Percentiles rank a stretch among this genome's conserved stretches.
Conservation (phyloP, 78 protist species). For the Cavenderia fasciculata region DNA sequence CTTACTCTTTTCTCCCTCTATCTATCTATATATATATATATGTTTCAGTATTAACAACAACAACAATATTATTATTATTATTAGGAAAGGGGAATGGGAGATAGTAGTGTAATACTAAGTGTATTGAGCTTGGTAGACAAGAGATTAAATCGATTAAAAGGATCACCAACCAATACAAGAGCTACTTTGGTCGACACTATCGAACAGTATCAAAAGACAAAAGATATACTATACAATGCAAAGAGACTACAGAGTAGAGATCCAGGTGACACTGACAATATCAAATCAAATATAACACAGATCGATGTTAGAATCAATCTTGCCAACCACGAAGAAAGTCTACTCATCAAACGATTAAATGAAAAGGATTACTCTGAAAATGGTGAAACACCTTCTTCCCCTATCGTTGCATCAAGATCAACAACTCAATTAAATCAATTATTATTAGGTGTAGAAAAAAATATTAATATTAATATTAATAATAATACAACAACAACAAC, state of each 20-base stretch:
- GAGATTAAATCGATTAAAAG: slow-evolving; percentile 60
- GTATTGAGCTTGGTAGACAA: slow-evolving; percentile 61
- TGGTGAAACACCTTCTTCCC: neutral
- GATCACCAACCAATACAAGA: neutral
- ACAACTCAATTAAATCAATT: neutral
- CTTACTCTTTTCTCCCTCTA: too few species aligned
- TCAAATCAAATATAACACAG: slow-evolving; percentile 11
- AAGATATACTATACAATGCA: slow-evolving; percentile 51
- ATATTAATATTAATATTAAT: neutral
- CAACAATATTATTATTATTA: too few species aligned
- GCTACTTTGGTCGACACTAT: neutral
- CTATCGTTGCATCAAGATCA: neutral
- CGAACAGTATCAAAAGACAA: slow-evolving; percentile 43
- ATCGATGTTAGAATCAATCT: slow-evolving; percentile 29
- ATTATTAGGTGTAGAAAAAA: neutral
- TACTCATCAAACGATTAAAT: neutral
- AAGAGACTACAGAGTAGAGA: slow-evolving; percentile 21
- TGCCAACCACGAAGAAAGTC: neutral
- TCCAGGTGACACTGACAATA: neutral
- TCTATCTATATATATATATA: too few species aligned
- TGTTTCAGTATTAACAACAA: too few species aligned
- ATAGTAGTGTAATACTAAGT: slow-evolving; percentile 28
- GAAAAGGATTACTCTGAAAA: neutral
- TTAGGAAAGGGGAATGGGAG: too few species aligned
- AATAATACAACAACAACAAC: neutral